Conservation (phyloP, 1,139 yeast species). For the Debaryomyces coudertii region DNA sequence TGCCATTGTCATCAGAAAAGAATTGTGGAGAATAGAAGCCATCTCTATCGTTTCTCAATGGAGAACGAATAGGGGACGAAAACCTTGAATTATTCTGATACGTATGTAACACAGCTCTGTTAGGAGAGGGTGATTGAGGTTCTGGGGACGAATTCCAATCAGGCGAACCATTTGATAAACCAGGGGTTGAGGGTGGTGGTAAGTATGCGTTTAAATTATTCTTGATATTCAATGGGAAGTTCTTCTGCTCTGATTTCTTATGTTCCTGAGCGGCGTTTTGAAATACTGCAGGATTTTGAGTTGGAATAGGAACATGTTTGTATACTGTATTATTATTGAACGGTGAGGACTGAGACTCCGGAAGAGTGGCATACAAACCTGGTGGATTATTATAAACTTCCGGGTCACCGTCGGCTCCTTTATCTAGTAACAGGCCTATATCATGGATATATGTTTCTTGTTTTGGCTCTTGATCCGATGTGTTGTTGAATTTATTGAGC, state of each 20-base stretch:
- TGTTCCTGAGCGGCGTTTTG: slow-evolving; percentile 11
- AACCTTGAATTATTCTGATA: slow-evolving; percentile 18
- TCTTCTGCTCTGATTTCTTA: not conserved
- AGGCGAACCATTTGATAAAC: slow-evolving; percentile 39
- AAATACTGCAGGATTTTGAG: slow-evolving; percentile 37
- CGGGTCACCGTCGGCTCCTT: slow-evolving; percentile 3
- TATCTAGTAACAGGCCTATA: slow-evolving; percentile 40
- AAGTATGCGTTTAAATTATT: slow-evolving; percentile 27
- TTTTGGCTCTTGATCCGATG: slow-evolving; percentile 18
- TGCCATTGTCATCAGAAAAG: slow-evolving; percentile 33
- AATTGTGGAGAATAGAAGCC: slow-evolving; percentile 45
- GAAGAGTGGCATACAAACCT: slow-evolving; percentile 7
- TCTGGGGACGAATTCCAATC: slow-evolving; percentile 48
- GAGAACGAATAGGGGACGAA: slow-evolving; percentile 35
- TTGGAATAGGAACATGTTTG: slow-evolving; percentile 47
- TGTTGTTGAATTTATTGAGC: slow-evolving; percentile 23
- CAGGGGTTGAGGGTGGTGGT: slow-evolving; percentile 51
- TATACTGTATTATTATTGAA: slow-evolving; percentile 17
- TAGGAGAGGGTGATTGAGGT: slow-evolving; percentile 43
- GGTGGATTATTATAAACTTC: not conserved
- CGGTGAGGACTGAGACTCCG: slow-evolving; percentile 14
- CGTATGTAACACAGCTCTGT: slow-evolving; percentile 8
- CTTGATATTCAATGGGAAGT: slow-evolving; percentile 6
- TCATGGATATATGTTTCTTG: slow-evolving; percentile 39
- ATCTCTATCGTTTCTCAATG: slow-evolving; percentile 21